These are phyloP conservation scores for Citrullus amarus DNA, from an alignment of 306 rosid genomes.

Conservation along the genomic window DNA sequence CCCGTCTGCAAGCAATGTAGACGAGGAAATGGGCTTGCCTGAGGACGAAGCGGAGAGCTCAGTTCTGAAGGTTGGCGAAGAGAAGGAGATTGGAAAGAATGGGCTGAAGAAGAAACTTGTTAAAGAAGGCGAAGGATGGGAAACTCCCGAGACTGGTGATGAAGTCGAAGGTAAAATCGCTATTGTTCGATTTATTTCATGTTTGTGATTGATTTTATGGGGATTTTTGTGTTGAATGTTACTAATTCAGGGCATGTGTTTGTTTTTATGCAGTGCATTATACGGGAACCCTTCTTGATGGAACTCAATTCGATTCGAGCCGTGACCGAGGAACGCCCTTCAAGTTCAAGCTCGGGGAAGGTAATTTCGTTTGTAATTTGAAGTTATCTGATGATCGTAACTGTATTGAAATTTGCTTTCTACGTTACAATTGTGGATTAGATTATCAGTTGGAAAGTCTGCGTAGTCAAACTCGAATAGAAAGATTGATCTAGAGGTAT, in stretches of 20 bases:
- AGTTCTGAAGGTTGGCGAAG: constrained; percentile 52
- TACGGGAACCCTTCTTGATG: constrained; percentile 66
- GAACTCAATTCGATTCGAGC: constrained; percentile 71
- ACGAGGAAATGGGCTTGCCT: constrained; percentile 33
- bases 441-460: neutral
- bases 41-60: constrained; percentile 24
- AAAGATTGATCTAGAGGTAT: neutral
- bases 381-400: neutral
- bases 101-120: constrained; percentile 71
- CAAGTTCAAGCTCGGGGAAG: constrained; percentile 70
- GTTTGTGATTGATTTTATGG: neutral
- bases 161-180: constrained; percentile 54
- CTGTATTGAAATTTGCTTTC: neutral
- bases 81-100: constrained; percentile 56
- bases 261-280: constrained; percentile 47
- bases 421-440: neutral
- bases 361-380: constrained; percentile 14
- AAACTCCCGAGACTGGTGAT: constrained; percentile 48
- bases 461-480: neutral
- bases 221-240: neutral
- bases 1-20: constrained; percentile 5
- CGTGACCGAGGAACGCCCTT: constrained; percentile 67
- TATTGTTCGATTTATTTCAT: no score
- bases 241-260: neutral
- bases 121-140: constrained; percentile 75